phyloP scores from a whole-genome alignment of 768 basidiomycete genomes.

The Phaffia tasmanica region DNA sequence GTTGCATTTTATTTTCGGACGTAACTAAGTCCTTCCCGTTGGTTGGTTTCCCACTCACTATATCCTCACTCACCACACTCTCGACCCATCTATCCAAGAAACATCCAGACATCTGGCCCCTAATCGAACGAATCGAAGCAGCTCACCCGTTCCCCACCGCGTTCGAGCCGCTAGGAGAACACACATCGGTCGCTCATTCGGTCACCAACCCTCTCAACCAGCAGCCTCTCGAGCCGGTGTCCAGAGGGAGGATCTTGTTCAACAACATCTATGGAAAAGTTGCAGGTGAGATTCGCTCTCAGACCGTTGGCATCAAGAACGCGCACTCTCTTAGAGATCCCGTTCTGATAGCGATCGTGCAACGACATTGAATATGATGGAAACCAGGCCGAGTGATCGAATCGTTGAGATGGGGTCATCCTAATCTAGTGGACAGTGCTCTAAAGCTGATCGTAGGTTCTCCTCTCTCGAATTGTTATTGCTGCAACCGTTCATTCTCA shows the following conservation, averaged over 20 bases:
- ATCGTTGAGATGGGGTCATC: constrained; percentile 16
- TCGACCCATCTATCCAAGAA: constrained; percentile 14
- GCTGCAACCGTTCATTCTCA: not conserved
- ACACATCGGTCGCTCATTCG: not conserved
- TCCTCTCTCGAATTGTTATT: not conserved
- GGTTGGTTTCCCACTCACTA: constrained; percentile 16
- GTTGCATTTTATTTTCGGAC: not conserved
- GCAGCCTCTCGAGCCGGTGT: not conserved
- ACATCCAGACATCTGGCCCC: not conserved
- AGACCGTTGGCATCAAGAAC: too few species aligned
- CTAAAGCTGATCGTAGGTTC: constrained; percentile 14
- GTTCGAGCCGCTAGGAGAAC: constrained; percentile 12
- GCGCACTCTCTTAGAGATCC: too few species aligned
- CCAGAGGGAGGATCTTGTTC: constrained; percentile 9
- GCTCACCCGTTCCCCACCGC: constrained; percentile 19
- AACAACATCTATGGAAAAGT: constrained; percentile 25
- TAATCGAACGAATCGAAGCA: constrained; percentile 8
- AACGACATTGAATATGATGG: too few species aligned
- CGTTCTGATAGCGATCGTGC: too few species aligned
- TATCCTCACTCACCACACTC: constrained; percentile 16
- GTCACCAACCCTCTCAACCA: not conserved
- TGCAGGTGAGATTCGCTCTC: not conserved
- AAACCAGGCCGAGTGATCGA: constrained; percentile 11
- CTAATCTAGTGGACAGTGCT: constrained; percentile 18
- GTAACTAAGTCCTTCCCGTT: constrained; percentile 1